Conservation (phyloP, 495 filamentous ascomycete genomes). For the Bathelium albidoporum region DNA sequence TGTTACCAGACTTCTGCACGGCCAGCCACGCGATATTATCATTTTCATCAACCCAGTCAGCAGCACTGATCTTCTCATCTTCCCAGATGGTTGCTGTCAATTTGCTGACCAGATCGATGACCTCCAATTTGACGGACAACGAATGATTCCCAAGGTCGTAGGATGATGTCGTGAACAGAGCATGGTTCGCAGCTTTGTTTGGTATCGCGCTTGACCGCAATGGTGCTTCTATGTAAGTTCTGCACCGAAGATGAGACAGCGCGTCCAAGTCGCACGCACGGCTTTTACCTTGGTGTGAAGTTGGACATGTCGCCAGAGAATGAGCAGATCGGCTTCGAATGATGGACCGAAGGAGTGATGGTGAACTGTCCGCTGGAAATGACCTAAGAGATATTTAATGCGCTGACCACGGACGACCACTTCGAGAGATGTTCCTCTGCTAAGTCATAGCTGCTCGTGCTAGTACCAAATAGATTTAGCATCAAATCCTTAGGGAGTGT, state of each 20-base stretch:
- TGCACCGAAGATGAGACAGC: neutral
- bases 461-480: too few relatives aligned
- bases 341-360: neutral
- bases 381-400: neutral
- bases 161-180: constrained; percentile 62
- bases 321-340: too few relatives aligned
- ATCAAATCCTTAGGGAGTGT: too few relatives aligned
- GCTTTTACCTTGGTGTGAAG: neutral
- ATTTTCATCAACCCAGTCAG: constrained; percentile 61
- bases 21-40: constrained; percentile 51
- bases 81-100: constrained; percentile 60
- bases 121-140: constrained; percentile 60
- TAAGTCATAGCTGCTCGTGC: too few relatives aligned
- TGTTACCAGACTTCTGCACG: constrained; percentile 51
- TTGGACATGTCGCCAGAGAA: neutral
- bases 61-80: constrained; percentile 52
- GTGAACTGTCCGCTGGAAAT: neutral
- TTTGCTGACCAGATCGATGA: constrained; percentile 53
- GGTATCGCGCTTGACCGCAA: constrained; percentile 67
- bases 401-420: too few relatives aligned
- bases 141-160: constrained; percentile 78
- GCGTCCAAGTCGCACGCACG: neutral
- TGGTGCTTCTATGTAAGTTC: constrained; percentile 41
- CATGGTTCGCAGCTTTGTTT: constrained; percentile 57
- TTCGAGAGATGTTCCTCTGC: too few relatives aligned